Evolutionary conservation across 495 filamentous ascomycete species (phyloP), one percentile per base, ranked within the genome.

Genomic region (Penicillium odoratum): DNA sequence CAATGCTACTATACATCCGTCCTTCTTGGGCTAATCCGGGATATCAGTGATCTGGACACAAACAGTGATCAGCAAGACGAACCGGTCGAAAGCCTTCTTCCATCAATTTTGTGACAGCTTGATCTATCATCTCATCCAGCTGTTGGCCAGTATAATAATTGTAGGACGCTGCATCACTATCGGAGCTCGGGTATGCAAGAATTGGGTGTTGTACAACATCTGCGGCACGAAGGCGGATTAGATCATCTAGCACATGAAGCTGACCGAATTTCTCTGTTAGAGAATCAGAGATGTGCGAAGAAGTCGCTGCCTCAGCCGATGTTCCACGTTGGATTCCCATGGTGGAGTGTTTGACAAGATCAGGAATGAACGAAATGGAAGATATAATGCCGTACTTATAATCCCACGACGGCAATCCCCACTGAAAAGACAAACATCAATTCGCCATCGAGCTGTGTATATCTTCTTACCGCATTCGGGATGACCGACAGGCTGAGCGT

Each of bases 111-210:
- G 63, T 69, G 11, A 67, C 70, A 9, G 77, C 69, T 25, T 79
- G 71, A 55, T 85, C 79, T 44, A 84, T 74, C 71, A 84, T 79
- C 16, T 70, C 72, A 58, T 85, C 75, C 52, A 86, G 69, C 25
- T 83, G 72, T 47, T 67, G 73, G 1, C 80, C 82, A 4, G 75
- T 83, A 58, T 83, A 83, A 52, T 72, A 72, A 21, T 78, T 78
- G 64, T 81, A 85, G 15, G 76, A 73, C 11, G 69, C 64, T 10
- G 57, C 57, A 51, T 65, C 70, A 45, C 67, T 58, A 15, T 74
- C 64, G 4, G 70, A 64, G 26, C 59, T 70, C 1, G 81, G 81
- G 65, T 82, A 85, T 28, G 76, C 81, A 9, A 83, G 70, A 31
- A 85, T 76, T 8, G 81, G 79, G 48, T 68, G 57, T 56, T 83